These are phyloP conservation scores for Zanthoxylum bungeanum DNA, from an alignment of 345 rosid species.

Conservation along the genomic window DNA sequence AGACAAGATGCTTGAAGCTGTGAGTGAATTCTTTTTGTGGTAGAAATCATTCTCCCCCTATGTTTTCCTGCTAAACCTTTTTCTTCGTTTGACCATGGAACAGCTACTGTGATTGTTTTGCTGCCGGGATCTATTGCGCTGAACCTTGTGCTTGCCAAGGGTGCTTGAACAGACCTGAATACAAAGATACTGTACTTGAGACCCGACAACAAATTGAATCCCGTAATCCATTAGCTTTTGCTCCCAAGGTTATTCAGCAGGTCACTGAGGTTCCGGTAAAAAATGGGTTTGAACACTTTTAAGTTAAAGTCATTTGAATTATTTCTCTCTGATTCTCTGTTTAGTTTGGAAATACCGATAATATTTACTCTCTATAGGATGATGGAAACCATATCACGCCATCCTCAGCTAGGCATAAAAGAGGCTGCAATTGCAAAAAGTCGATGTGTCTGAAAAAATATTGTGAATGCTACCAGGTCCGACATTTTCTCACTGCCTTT, in stretches of 20 bases:
- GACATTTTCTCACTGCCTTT: not conserved
- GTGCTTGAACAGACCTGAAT: slow-evolving; percentile 56
- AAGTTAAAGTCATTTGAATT: not conserved
- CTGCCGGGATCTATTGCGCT: slow-evolving; percentile 53
- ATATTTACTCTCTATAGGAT: slow-evolving; percentile 32
- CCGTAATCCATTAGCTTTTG: slow-evolving; percentile 65
- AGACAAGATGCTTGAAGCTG: slow-evolving; percentile 59
- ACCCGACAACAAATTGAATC: slow-evolving; percentile 53
- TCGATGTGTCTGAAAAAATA: slow-evolving; percentile 65
- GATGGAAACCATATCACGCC: slow-evolving; percentile 32
- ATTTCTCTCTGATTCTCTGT: not conserved
- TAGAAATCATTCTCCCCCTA: not conserved
- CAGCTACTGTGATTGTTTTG: slow-evolving; percentile 78
- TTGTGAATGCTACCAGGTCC: slow-evolving; percentile 74
- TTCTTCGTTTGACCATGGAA: slow-evolving; percentile 2
- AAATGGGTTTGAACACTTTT: slow-evolving; percentile 13
- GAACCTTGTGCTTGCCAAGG: slow-evolving; percentile 58
- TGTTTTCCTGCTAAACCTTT: not conserved
- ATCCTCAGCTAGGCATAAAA: slow-evolving; percentile 53
- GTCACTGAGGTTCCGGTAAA: slow-evolving; percentile 18
- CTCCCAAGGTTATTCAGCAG: slow-evolving; percentile 48
- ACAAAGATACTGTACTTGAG: slow-evolving; percentile 47
- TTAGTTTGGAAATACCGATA: slow-evolving; percentile 5
- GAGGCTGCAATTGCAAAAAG: slow-evolving; percentile 70
- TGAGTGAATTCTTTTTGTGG: slow-evolving; percentile 29